phyloP scores from a whole-genome alignment of 306 rosid genomes.

The Fagus sylvatica region DNA sequence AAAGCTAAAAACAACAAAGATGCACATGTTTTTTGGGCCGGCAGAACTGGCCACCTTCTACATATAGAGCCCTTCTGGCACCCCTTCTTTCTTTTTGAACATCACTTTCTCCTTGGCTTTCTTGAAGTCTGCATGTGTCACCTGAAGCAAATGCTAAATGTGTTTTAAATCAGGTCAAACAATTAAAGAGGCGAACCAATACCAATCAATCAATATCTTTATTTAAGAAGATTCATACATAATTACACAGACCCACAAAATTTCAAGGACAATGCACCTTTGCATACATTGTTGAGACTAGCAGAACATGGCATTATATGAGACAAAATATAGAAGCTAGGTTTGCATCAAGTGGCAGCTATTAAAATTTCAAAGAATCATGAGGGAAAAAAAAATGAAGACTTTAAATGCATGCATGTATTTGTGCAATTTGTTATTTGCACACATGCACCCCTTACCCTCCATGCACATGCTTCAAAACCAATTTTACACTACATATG shows the following conservation, averaged over 20 bases:
- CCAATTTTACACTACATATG: neutral
- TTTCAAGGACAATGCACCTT: neutral
- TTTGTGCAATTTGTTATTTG: neutral
- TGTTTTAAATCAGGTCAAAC: neutral
- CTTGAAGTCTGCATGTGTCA: conserved; percentile 58
- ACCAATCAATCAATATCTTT: neutral
- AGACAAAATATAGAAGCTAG: neutral
- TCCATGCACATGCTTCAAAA: neutral
- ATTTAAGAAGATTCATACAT: too few relatives aligned
- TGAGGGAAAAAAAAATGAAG: neutral
- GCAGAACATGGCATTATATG: neutral
- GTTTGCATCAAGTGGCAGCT: neutral
- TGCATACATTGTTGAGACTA: neutral
- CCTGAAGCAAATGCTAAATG: conserved; percentile 26
- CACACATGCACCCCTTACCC: neutral
- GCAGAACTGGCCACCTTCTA: conserved; percentile 15
- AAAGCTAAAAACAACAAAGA: neutral
- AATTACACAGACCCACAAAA: neutral
- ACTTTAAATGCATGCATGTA: neutral
- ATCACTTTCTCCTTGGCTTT: conserved; percentile 71
- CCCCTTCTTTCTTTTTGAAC: conserved; percentile 71
- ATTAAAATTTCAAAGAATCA: neutral
- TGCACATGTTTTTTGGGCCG: neutral
- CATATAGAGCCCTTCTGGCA: conserved; percentile 69
- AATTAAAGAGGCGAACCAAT: neutral